Evolutionary conservation across 192 early-diverging fungal species (phyloP), one percentile per base, ranked within the genome.

Genomic region (Pilobolus umbonatus): DNA sequence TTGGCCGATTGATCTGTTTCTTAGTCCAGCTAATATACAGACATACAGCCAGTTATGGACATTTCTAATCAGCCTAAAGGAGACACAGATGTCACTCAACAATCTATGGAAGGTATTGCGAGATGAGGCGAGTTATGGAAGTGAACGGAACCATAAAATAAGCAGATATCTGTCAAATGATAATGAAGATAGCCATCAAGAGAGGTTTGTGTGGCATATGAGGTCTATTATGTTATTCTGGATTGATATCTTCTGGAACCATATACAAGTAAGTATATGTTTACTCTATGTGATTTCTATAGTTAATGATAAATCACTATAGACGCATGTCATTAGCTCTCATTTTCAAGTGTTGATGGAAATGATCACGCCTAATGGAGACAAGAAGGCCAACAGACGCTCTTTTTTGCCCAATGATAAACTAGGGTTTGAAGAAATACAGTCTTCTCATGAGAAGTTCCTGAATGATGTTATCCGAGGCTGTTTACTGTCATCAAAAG

Each of bases 221-320:
- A 65, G 86, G 43, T 60, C 68, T 4, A 51, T 65, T 10, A 90
- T 90, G 86, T 61, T 80, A 39, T 87, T 85, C 71, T 85, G 88
- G 63, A 65, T 87, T 1, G 84, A 90, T 61, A 74, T 78, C 44
- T 53, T 90, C 25, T 90, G 88, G 86, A 66, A 68, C 5, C 85
- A 88, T 70, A 60, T 87, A 6, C 88, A 90, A 81, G 87, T 89
- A 69, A n/a, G n/a, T n/a, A n/a, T n/a, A n/a, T n/a, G n/a, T n/a
- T n/a, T n/a, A n/a, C n/a, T n/a, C n/a, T n/a, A n/a, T n/a, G n/a
- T n/a, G n/a, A n/a, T n/a, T n/a, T n/a, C n/a, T n/a, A n/a, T n/a
- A n/a, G n/a, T n/a, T n/a, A n/a, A n/a, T n/a, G n/a, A n/a, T n/a
- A n/a, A n/a, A n/a, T n/a, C 9, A 46, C 24, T 4, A 24, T 24